Base-by-base conservation (phyloP, 306 rosid genomes). In the Amphicarpaea edgeworthii region DNA sequence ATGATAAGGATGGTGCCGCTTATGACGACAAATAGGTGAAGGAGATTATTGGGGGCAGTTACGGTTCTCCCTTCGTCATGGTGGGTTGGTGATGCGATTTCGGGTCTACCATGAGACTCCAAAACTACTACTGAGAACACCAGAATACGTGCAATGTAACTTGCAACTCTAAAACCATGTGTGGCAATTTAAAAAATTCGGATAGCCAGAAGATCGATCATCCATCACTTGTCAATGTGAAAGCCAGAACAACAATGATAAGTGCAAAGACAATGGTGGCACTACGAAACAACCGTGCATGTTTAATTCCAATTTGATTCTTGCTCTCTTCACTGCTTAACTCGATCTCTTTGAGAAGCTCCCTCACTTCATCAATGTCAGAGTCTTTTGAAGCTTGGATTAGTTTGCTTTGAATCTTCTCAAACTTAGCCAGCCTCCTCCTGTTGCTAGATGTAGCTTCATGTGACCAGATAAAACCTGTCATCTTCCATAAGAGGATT, bases 401-500 rank as follows among this genome's bases (percentile, higher is more conserved):
- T 37, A 95, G 88, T 73, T 71, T 85, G 77, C 89, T 71, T 84
- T 90, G 93, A 81, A 91, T 88, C 77, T 87, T 86, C 88, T 94
- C 88, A 8, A 91, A 77, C 85, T 88, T 85, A 7, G 63, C 51
- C 23, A 82, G 78, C 81, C 78, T 86, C 81, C 78, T 86, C 73
- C 85, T 80, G 38, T 78, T 63, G 11, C 81, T 38, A 11, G 50
- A 20, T 2, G 76, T 72, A 24, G 79, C 80, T 62, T 81, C 70
- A 11, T 47, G 74, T 49, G 96, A 85, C 97, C 98, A 94, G 74
- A 92, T 72, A 80, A 89, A 87, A 30, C 93, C 89, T n/a, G 96
- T 90, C 90, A 89, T 83, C 86, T 90, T 95, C 98, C 98, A 95
- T 41, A 95, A 73, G 37, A 95, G 97, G 72, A 95, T 84, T 42